phyloP scores from a whole-genome alignment of 345 rosid species.

The Rhizophora mangle region DNA sequence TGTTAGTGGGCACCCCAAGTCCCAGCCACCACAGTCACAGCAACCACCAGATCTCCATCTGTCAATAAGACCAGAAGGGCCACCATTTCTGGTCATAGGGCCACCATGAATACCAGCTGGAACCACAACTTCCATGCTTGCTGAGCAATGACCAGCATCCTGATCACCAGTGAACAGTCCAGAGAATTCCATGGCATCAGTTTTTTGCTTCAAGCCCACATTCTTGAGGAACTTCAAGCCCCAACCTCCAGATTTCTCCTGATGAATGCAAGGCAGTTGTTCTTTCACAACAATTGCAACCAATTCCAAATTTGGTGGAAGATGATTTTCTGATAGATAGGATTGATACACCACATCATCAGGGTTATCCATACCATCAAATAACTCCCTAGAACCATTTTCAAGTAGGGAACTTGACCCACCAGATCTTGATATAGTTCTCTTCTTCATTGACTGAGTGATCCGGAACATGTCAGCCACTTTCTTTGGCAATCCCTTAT shows the following conservation, averaged over 20 bases:
- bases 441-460: slow-evolving; percentile 49
- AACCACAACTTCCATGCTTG: slow-evolving; percentile 62
- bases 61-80: slow-evolving; percentile 70
- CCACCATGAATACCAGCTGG: slow-evolving; percentile 95
- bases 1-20: slow-evolving; percentile 73
- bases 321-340: slow-evolving; percentile 41
- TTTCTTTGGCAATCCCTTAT: slow-evolving; percentile 65
- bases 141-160: slow-evolving; percentile 34
- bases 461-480: slow-evolving; percentile 55
- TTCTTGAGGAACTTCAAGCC: slow-evolving; percentile 87
- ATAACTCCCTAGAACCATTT: slow-evolving; percentile 46
- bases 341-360: slow-evolving; percentile 31
- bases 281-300: slow-evolving; percentile 76
- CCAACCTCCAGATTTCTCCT: slow-evolving; percentile 72
- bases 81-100: slow-evolving; percentile 55
- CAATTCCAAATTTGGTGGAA: slow-evolving; percentile 68
- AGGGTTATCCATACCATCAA: slow-evolving; percentile 35
- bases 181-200: slow-evolving; percentile 18
- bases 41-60: slow-evolving; percentile 90
- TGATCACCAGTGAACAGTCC: slow-evolving; percentile 25
- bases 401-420: slow-evolving; percentile 50
- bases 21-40: slow-evolving; percentile 99
- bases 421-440: slow-evolving; percentile 50
- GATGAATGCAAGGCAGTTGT: slow-evolving; percentile 31
- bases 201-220: slow-evolving; percentile 24